A percentile compares a stretch with the other conserved stretches of the same genome.
Conservation (phyloP, 148 eudicot species). For the Bassia scoparia region DNA sequence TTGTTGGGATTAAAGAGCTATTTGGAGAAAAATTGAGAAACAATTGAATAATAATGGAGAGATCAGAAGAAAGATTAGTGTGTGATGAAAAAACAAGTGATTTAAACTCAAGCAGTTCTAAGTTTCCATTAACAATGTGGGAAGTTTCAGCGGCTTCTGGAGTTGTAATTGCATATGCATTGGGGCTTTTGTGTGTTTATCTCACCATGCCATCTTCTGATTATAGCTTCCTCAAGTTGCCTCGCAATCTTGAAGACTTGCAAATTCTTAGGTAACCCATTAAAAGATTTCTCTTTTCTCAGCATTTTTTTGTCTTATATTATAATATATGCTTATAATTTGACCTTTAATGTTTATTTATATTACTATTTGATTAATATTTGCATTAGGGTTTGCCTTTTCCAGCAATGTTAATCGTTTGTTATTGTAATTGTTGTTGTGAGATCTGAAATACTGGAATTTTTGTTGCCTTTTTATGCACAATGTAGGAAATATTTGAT, state of each 20-base stretch:
- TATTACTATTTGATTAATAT: background rate
- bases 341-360: background rate
- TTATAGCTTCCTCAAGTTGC: conserved; percentile 94
- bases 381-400: background rate
- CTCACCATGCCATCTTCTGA: conserved; percentile 87
- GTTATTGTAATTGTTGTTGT: background rate
- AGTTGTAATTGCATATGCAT: conserved; percentile 52
- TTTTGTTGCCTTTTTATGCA: background rate
- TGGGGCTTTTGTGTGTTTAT: conserved; percentile 65
- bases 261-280: conserved; percentile 64
- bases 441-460: conserved; percentile 13
- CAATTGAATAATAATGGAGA: conserved; percentile 23
- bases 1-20: background rate
- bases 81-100: conserved; percentile 21
- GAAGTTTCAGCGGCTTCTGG: conserved; percentile 59
- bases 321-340: conserved; percentile 3
- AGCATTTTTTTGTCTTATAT: background rate
- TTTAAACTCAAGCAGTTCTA: background rate
- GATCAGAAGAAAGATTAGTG: conserved; percentile 24
- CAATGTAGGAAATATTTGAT: background rate
- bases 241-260: conserved; percentile 67
- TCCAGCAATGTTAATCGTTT: too few species aligned
- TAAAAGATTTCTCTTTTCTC: background rate
- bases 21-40: too few species aligned
- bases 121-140: conserved; percentile 63